Conservation (phyloP, 805 yeast genomes). For the Candida methanosorbosa region DNA sequence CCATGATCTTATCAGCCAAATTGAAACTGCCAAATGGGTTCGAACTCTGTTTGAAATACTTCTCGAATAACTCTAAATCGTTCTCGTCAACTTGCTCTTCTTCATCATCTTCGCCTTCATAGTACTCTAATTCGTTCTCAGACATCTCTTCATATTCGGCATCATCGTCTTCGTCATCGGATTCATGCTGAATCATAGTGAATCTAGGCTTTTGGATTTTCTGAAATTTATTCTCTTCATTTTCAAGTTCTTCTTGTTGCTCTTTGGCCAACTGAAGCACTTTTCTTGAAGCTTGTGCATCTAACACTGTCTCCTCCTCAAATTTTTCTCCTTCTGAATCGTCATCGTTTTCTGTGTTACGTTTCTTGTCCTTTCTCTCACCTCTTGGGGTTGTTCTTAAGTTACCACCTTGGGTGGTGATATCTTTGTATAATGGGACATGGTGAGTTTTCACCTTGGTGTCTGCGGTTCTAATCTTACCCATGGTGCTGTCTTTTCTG, state of each 20-base stretch:
- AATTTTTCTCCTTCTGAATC: slow-evolving; percentile 34
- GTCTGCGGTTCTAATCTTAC: slow-evolving; percentile 47
- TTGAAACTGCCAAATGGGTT: slow-evolving; percentile 42
- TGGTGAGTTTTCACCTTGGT: slow-evolving; percentile 58
- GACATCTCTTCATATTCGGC: slow-evolving; percentile 20
- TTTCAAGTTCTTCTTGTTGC: slow-evolving; percentile 85
- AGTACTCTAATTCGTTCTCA: slow-evolving; percentile 30
- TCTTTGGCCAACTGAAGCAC: slow-evolving; percentile 84
- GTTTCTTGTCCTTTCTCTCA: slow-evolving; percentile 10
- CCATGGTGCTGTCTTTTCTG: slow-evolving; percentile 31
- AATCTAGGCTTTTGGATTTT: slow-evolving; percentile 20
- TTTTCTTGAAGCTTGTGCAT: slow-evolving; percentile 74
- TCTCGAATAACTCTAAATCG: slow-evolving; percentile 79
- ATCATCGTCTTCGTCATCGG: slow-evolving; percentile 23
- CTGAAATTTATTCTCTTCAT: slow-evolving; percentile 40
- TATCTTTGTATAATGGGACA: slow-evolving; percentile 71
- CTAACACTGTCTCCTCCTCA: slow-evolving; percentile 58
- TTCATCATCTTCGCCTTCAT: slow-evolving; percentile 45
- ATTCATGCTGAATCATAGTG: slow-evolving; percentile 24
- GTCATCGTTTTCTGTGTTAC: slow-evolving; percentile 11
- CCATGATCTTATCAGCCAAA: slow-evolving; percentile 91
- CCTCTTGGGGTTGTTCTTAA: slow-evolving; percentile 38
- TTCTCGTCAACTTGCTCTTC: slow-evolving; percentile 60
- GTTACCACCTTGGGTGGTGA: slow-evolving; percentile 67
- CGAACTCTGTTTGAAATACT: slow-evolving; percentile 42